phyloP scores from a whole-genome alignment of 495 filamentous ascomycete species.

The Pseudoneurospora amorphoporcata region DNA sequence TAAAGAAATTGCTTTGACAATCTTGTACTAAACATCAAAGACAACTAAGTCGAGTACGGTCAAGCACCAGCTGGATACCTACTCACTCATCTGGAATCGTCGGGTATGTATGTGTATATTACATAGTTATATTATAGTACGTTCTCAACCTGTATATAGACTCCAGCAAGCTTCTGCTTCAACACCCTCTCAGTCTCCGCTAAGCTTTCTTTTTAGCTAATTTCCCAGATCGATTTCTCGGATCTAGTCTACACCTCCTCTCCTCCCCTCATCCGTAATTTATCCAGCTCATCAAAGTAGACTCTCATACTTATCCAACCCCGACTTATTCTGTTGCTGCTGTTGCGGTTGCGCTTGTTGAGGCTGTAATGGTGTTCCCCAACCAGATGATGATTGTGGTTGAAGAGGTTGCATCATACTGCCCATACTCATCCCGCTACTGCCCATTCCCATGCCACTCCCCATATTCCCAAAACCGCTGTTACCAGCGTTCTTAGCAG shows the following conservation, averaged over 20 bases:
- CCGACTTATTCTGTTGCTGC: slow-evolving; percentile 42
- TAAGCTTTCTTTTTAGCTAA: background rate
- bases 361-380: slow-evolving; percentile 11
- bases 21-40: background rate
- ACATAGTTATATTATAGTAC: background rate
- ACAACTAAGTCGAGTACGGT: too few relatives aligned
- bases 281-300: slow-evolving; percentile 41
- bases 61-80: too few relatives aligned
- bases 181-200: background rate
- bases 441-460: slow-evolving; percentile 3
- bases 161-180: background rate
- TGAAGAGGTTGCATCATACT: background rate
- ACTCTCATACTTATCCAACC: slow-evolving; percentile 74
- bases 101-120: background rate
- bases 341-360: slow-evolving; percentile 21
- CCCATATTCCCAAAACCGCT: background rate
- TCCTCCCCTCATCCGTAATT: background rate
- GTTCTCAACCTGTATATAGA: background rate
- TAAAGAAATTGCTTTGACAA: background rate
- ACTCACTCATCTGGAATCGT: background rate
- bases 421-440: slow-evolving; percentile 6
- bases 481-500: background rate
- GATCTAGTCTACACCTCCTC: background rate
- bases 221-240: too few relatives aligned
- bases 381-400: slow-evolving; percentile 12